phyloP scores from a whole-genome alignment of 805 yeast species.

The Schwanniomyces pseudopolymorphus region DNA sequence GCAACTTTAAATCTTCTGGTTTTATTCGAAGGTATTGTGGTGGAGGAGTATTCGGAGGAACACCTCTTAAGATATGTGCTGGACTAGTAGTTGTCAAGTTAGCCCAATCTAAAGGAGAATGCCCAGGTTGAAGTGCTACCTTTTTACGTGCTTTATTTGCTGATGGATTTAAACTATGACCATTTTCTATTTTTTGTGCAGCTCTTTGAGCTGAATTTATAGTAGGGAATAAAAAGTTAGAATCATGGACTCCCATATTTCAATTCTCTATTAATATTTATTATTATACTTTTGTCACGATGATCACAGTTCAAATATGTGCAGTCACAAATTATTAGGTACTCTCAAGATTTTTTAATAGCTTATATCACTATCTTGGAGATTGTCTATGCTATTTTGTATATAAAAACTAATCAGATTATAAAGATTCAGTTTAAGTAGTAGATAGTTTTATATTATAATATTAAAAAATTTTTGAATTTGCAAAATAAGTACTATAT shows the following conservation, averaged over 20 bases:
- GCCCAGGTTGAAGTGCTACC: slow-evolving; percentile 71
- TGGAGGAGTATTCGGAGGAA: slow-evolving; percentile 53
- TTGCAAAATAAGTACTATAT: too few species aligned
- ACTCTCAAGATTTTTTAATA: too few species aligned
- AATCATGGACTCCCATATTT: background rate
- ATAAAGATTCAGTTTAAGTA: too few species aligned
- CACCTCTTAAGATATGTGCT: slow-evolving; percentile 53
- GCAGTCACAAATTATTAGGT: too few species aligned
- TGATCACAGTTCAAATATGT: too few species aligned
- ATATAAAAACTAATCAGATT: too few species aligned
- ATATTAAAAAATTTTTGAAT: too few species aligned
- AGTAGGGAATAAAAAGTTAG: slow-evolving; percentile 23
- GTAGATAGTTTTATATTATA: too few species aligned
- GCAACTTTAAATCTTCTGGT: slow-evolving; percentile 57
- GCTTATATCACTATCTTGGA: too few species aligned
- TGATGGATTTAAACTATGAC: slow-evolving; percentile 7
- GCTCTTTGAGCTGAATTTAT: slow-evolving; percentile 39
- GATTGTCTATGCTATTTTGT: too few species aligned
- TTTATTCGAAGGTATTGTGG: slow-evolving; percentile 48
- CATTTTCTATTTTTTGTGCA: slow-evolving; percentile 9
- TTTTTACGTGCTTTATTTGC: slow-evolving; percentile 35
- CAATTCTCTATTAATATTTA: too few species aligned
- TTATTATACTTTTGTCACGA: too few species aligned
- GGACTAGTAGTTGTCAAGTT: slow-evolving; percentile 43
- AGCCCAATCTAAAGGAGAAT: slow-evolving; percentile 89